Evolutionary conservation across 2,329 filamentous ascomycete genomes (phyloP).

Genomic region (Cryphonectria radicalis): DNA sequence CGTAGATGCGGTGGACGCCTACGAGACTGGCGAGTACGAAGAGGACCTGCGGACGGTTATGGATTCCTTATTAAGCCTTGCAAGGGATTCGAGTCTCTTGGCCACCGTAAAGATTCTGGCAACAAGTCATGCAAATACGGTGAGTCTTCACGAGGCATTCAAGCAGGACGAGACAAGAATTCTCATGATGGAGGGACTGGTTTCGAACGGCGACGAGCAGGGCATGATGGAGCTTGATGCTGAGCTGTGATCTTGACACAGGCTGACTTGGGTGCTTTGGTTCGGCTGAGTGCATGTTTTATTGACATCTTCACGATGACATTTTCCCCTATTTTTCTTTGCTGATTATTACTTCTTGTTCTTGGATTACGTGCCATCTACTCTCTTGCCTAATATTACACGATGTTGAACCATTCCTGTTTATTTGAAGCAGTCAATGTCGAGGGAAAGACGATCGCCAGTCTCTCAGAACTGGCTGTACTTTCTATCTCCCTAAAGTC

Average conservation of each 20-base stretch:
- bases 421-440: no score
- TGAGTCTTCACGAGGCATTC: neutral
- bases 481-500: no score
- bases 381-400: no score
- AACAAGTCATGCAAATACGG: neutral
- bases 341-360: no score
- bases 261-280: neutral
- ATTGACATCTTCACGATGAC: neutral
- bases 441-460: no score
- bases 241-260: neutral
- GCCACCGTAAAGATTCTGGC: neutral
- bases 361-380: no score
- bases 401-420: no score
- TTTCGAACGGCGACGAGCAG: neutral
- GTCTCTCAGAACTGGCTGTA: no score
- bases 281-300: neutral
- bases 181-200: neutral
- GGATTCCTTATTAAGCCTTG: neutral
- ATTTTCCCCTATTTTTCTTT: no score
- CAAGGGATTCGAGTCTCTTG: neutral
- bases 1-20: neutral
- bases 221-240: neutral
- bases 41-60: neutral
- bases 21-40: neutral
- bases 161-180: neutral